Conservation (phyloP, 176 grass and related monocot species). For the Carex scoparia region DNA sequence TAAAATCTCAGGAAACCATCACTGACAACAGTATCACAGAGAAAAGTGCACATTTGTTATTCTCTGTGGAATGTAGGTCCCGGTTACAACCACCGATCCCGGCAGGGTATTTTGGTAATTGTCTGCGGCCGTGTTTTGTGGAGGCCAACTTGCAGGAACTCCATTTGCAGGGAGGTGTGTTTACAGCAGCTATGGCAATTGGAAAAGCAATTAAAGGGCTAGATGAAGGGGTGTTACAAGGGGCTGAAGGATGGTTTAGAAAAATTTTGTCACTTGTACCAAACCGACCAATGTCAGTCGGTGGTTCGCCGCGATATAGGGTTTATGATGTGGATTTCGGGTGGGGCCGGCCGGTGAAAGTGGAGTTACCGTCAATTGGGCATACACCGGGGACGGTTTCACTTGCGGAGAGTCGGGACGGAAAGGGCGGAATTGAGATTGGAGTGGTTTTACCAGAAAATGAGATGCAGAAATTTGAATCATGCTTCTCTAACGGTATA, state of each 20-base stretch:
- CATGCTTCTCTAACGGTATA: constrained; percentile 41
- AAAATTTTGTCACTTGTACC: constrained; percentile 73
- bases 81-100: constrained; percentile 58
- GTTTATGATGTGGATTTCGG: constrained; percentile 83
- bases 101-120: constrained; percentile 82
- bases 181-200: constrained; percentile 49
- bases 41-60: constrained; percentile 57
- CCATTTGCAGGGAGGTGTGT: constrained; percentile 37
- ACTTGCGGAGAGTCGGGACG: constrained; percentile 57
- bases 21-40: not conserved
- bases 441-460: constrained; percentile 62
- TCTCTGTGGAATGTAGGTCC: constrained; percentile 76
- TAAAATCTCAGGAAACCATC: constrained; percentile 8
- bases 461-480: constrained; percentile 57
- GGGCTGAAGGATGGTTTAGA: constrained; percentile 71
- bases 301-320: constrained; percentile 72
- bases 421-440: constrained; percentile 62
- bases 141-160: constrained; percentile 47
- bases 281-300: constrained; percentile 75
- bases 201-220: constrained; percentile 50
- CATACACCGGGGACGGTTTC: constrained; percentile 92
- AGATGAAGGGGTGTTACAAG: constrained; percentile 58
- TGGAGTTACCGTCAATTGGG: constrained; percentile 82
- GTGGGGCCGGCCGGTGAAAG: constrained; percentile 53
- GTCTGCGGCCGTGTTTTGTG: constrained; percentile 81